Evolutionary conservation across 2,329 filamentous ascomycete genomes (phyloP).

Genomic region (Colletotrichum filicis): DNA sequence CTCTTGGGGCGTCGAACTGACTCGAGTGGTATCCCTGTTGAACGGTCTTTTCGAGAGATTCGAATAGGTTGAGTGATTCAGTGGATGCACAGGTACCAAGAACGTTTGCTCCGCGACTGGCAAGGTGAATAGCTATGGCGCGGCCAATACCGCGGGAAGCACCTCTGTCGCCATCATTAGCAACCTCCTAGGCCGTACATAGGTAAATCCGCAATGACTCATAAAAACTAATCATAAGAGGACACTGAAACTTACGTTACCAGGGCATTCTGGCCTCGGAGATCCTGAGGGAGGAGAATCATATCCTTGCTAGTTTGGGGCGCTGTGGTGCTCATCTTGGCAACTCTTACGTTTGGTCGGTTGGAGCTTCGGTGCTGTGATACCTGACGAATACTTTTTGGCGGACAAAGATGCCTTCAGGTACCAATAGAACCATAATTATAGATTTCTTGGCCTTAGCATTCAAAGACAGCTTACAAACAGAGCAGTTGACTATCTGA

Average conservation of each 20-base stretch:
- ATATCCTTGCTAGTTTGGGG: background rate
- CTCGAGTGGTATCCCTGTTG: background rate
- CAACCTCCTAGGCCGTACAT: no score
- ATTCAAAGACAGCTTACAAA: background rate
- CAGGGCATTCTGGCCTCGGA: background rate
- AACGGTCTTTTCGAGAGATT: background rate
- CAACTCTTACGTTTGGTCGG: background rate
- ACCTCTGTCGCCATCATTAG: conserved; percentile 61
- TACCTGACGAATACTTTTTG: background rate
- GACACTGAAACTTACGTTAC: background rate
- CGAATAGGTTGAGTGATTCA: background rate
- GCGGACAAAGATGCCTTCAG: background rate
- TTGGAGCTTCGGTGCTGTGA: background rate
- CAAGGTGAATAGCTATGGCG: conserved; percentile 42
- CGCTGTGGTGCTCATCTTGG: background rate
- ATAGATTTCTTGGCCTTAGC: background rate
- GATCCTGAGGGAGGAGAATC: background rate
- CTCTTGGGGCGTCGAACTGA: conserved; percentile 33
- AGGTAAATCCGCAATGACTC: background rate
- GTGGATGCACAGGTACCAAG: conserved; percentile 43
- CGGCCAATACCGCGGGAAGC: conserved; percentile 59
- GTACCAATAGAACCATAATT: background rate
- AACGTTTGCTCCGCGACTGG: conserved; percentile 43
- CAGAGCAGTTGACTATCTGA: background rate
- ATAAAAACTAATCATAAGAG: background rate